Evolutionary conservation across 176 grass and related monocot genomes (phyloP).

Genomic region (Areca catechu): DNA sequence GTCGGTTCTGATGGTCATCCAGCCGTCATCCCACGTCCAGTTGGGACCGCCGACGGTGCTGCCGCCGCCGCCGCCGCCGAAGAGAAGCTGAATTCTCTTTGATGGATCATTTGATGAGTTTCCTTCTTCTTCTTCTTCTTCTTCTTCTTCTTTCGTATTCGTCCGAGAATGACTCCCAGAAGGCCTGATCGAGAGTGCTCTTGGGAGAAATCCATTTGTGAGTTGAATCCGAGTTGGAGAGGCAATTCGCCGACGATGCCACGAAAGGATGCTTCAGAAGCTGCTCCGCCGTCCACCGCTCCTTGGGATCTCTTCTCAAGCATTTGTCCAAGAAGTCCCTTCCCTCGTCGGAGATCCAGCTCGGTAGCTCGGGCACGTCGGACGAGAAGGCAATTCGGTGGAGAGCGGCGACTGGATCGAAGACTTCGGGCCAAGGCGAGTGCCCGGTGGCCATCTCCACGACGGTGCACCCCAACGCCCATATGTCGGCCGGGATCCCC

Average conservation of each 20-base stretch:
- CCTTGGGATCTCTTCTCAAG: neutral
- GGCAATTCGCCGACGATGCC: neutral
- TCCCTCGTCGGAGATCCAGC: slow-evolving; percentile 1
- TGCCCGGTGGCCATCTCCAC: slow-evolving; percentile 9
- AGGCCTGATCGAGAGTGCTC: slow-evolving; percentile 13
- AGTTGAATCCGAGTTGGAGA: neutral
- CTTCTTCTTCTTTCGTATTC: slow-evolving; percentile 1
- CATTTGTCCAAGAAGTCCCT: slow-evolving; percentile 7
- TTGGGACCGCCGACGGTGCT: neutral
- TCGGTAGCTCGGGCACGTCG: slow-evolving; percentile 3
- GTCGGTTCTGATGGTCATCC: slow-evolving; percentile 3
- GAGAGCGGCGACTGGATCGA: neutral
- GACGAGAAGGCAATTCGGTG: slow-evolving; percentile 8
- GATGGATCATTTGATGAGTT: neutral
- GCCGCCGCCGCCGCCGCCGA: neutral
- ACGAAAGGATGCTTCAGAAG: slow-evolving; percentile 6
- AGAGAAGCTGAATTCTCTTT: neutral
- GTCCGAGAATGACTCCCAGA: slow-evolving; percentile 8
- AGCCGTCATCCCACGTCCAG: slow-evolving; percentile 16
- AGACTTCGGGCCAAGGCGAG: neutral
- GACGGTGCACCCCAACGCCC: slow-evolving; percentile 10
- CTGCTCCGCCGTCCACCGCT: slow-evolving; percentile 10
- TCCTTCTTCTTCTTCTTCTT: neutral
- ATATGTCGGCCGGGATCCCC: slow-evolving; percentile 1
- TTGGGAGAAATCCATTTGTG: neutral